Conservation (phyloP, 805 yeast species). For the Blastobotrys terrestris region DNA sequence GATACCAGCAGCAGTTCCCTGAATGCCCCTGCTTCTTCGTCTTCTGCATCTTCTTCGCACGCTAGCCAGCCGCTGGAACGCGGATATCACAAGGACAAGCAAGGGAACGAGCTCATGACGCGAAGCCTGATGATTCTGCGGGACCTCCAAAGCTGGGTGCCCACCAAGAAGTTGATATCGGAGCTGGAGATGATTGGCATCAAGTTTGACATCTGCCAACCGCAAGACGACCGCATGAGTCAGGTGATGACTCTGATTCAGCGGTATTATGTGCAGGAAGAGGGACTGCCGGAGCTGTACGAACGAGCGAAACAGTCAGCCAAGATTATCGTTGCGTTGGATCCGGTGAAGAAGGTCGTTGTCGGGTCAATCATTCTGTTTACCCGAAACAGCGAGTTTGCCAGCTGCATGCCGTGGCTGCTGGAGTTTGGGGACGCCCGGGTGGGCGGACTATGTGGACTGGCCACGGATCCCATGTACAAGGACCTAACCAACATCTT, state of each 20-base stretch:
- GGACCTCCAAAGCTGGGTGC: conserved; percentile 43
- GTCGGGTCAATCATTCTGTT: conserved; percentile 40
- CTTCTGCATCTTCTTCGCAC: background rate
- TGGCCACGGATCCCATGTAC: conserved; percentile 46
- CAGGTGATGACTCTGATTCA: conserved; percentile 39
- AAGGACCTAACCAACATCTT: conserved; percentile 47
- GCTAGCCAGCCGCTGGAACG: background rate
- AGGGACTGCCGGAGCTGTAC: conserved; percentile 23
- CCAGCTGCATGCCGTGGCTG: conserved; percentile 48
- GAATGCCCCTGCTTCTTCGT: conserved; percentile 3
- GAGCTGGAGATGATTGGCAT: conserved; percentile 54
- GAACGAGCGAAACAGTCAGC: conserved; percentile 31
- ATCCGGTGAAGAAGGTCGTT: conserved; percentile 45
- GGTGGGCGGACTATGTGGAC: conserved; percentile 49
- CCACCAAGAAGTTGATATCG: conserved; percentile 47
- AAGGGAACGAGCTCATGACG: conserved; percentile 3
- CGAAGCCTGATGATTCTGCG: conserved; percentile 34
- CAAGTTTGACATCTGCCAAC: conserved; percentile 47
- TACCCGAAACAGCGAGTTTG: conserved; percentile 39
- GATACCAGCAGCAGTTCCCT: background rate
- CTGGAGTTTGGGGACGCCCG: conserved; percentile 34
- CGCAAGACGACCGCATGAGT: conserved; percentile 20
- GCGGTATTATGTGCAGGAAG: conserved; percentile 20
- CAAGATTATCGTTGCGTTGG: conserved; percentile 47
- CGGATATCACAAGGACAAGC: background rate